Evolutionary conservation across 192 early-diverging fungal species (phyloP).

Genomic region (Chytriomyces sp.): DNA sequence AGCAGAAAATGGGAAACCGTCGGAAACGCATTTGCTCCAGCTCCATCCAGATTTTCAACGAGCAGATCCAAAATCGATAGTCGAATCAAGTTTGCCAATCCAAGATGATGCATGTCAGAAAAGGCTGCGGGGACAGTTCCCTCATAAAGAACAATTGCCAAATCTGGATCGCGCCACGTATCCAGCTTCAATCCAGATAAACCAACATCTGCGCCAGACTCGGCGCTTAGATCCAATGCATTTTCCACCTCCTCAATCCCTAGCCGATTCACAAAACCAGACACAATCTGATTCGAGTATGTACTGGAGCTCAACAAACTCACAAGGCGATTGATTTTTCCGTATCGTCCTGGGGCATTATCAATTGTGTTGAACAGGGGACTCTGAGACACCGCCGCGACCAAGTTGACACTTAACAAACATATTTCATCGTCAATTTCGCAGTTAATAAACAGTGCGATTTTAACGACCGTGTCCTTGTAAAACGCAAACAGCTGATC

Average conservation of each 20-base stretch:
- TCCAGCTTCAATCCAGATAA: slow-evolving; percentile 34
- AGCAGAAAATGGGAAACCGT: slow-evolving; percentile 90
- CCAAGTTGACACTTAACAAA: slow-evolving; percentile 70
- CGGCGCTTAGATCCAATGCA: slow-evolving; percentile 17
- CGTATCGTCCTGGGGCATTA: slow-evolving; percentile 44
- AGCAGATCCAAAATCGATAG: slow-evolving; percentile 86
- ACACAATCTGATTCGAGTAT: slow-evolving; percentile 70
- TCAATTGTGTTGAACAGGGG: slow-evolving; percentile 64
- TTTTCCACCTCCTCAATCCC: slow-evolving; percentile 65
- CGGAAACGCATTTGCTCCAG: slow-evolving; percentile 56
- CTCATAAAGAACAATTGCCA: slow-evolving; percentile 32
- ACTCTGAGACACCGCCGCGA: slow-evolving; percentile 76
- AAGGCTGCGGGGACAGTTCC: neutral
- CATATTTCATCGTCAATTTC: slow-evolving; percentile 71
- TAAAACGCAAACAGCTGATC: slow-evolving; percentile 81
- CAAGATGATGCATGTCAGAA: slow-evolving; percentile 13
- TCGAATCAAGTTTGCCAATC: slow-evolving; percentile 66
- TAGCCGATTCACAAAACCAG: slow-evolving; percentile 78
- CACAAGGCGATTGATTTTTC: slow-evolving; percentile 73
- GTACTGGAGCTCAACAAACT: slow-evolving; percentile 67
- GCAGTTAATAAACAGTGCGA: slow-evolving; percentile 75
- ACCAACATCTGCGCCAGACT: neutral
- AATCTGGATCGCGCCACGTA: slow-evolving; percentile 34
- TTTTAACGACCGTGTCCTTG: slow-evolving; percentile 68
- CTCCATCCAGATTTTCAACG: slow-evolving; percentile 69